A percentile compares a stretch with the other conserved stretches of the same genome.
These are phyloP conservation scores for Psilocybe cyanescens DNA, from an alignment of 768 basidiomycete species.

Conservation along the genomic window DNA sequence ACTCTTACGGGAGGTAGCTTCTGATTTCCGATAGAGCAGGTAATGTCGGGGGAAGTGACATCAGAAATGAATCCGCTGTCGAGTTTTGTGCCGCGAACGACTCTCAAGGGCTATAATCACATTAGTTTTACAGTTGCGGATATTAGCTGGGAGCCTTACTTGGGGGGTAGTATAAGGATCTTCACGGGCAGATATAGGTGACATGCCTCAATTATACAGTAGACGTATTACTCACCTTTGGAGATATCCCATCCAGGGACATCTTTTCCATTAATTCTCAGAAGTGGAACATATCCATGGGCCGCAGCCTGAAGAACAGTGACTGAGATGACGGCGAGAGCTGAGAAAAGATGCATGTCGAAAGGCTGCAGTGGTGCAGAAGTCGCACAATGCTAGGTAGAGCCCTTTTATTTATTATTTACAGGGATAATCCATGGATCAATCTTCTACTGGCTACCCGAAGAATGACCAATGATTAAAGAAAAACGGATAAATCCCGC, in stretches of 20 bases:
- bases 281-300: constrained; percentile 38
- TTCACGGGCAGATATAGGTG: constrained; percentile 9
- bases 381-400: too few relatives aligned
- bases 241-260: constrained; percentile 39
- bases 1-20: constrained; percentile 35
- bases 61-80: constrained; percentile 40
- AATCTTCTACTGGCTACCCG: neutral
- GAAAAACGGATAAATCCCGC: neutral
- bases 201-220: neutral
- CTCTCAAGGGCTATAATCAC: constrained; percentile 30
- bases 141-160: constrained; percentile 13
- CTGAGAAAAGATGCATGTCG: neutral
- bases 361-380: neutral
- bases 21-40: constrained; percentile 41
- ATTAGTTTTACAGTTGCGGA: neutral
- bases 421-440: neutral
- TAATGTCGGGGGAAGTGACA: constrained; percentile 34
- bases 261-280: constrained; percentile 34
- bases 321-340: neutral
- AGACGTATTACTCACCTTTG: constrained; percentile 22
- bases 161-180: constrained; percentile 38
- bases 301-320: constrained; percentile 29
- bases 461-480: too few relatives aligned
- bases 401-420: neutral
- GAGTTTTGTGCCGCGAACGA: constrained; percentile 37